Conservation (phyloP, 129 eudicot species). For the Solidago caesia region DNA sequence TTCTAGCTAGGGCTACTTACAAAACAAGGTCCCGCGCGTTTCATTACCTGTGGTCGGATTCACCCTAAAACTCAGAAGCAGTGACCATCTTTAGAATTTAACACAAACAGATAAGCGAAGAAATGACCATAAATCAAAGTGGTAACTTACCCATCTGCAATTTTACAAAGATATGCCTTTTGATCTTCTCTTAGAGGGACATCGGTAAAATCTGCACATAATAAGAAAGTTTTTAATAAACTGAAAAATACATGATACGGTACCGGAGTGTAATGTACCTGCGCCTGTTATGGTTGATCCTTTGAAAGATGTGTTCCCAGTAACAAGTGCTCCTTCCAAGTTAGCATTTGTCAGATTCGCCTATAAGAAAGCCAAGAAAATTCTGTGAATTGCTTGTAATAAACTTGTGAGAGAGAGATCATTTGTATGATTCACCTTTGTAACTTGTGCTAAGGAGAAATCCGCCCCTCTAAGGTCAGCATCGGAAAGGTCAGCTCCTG, state of each 20-base stretch:
- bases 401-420: background rate
- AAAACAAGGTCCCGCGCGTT: conserved; percentile 79
- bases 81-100: conserved; percentile 17
- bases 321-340: conserved; percentile 92
- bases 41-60: conserved; percentile 78
- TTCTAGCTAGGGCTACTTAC: conserved; percentile 35
- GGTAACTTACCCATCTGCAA: conserved; percentile 72
- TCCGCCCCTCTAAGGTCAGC: conserved; percentile 98
- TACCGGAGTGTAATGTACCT: conserved; percentile 37
- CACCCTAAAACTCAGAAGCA: conserved; percentile 42
- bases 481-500: conserved; percentile 98
- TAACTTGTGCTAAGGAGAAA: conserved; percentile 88
- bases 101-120: background rate
- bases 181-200: conserved; percentile 95
- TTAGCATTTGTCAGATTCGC: conserved; percentile 86
- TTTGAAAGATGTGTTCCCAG: conserved; percentile 93
- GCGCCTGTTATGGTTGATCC: conserved; percentile 87
- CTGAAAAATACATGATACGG: background rate
- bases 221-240: background rate
- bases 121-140: background rate
- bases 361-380: conserved; percentile 29
- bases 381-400: background rate
- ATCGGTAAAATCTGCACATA: conserved; percentile 75
- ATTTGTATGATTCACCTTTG: conserved; percentile 49
- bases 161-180: conserved; percentile 77